Percentiles rank a stretch among this genome's conserved stretches.
phyloP scores from a whole-genome alignment of 1,139 yeast species.

The Lodderomyces beijingensis region DNA sequence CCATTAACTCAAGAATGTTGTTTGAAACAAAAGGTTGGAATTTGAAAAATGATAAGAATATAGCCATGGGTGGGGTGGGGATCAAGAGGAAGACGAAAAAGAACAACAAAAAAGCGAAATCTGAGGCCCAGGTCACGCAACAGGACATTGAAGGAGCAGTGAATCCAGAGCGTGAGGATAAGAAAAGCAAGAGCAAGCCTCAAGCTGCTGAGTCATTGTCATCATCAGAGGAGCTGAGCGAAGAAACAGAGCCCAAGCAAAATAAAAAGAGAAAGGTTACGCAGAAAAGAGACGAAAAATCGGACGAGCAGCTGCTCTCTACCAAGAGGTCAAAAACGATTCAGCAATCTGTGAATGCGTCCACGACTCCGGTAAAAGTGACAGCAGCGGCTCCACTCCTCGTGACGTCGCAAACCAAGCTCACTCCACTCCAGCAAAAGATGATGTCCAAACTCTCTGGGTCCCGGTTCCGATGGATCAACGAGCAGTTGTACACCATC shows the following conservation, averaged over 20 bases:
- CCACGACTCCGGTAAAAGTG: background rate
- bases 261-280: background rate
- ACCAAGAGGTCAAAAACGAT: conserved; percentile 3
- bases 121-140: conserved; percentile 9
- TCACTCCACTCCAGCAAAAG: conserved; percentile 90
- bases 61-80: conserved; percentile 41
- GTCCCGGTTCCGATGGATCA: conserved; percentile 95
- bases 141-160: background rate
- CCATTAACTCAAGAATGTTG: too few relatives aligned
- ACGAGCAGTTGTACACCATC: conserved; percentile 88
- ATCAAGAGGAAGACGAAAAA: conserved; percentile 31
- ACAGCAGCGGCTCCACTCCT: conserved; percentile 13
- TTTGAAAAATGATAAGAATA: conserved; percentile 45
- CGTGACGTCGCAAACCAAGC: conserved; percentile 31
- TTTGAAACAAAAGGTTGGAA: conserved; percentile 85
- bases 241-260: background rate
- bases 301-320: too few relatives aligned
- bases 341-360: conserved; percentile 1
- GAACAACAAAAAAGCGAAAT: conserved; percentile 17
- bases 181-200: conserved; percentile 7
- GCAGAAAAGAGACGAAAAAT: background rate
- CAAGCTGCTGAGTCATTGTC: background rate
- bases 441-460: conserved; percentile 95
- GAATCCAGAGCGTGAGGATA: conserved; percentile 6
- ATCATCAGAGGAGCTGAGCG: background rate